phyloP scores from a whole-genome alignment of 495 filamentous ascomycete species.

The Aspergillus conjunctus region DNA sequence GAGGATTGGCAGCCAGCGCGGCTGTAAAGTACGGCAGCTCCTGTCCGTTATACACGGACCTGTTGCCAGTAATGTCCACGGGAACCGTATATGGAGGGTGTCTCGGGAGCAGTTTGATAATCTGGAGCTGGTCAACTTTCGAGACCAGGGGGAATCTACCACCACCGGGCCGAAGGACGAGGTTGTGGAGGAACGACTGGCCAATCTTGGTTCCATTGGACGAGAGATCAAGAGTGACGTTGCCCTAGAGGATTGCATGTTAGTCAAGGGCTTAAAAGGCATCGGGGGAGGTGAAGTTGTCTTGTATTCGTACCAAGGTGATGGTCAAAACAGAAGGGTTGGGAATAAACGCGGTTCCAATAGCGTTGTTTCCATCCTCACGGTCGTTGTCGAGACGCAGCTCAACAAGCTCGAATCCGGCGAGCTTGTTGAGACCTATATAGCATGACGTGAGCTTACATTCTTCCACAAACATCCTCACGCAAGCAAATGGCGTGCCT shows the following conservation, averaged over 20 bases:
- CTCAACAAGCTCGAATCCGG: constrained; percentile 58
- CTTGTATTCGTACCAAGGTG: constrained; percentile 50
- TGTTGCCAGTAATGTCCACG: constrained; percentile 59
- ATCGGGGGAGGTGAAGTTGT: neutral
- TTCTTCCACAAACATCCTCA: neutral
- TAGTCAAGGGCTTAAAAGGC: constrained; percentile 14
- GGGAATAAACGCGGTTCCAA: constrained; percentile 64
- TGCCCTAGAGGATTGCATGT: constrained; percentile 51
- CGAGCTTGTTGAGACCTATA: constrained; percentile 60
- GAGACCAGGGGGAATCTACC: constrained; percentile 60
- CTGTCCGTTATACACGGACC: constrained; percentile 59
- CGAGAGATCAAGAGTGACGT: constrained; percentile 62
- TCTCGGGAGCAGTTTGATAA: constrained; percentile 47
- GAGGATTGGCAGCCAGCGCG: constrained; percentile 44
- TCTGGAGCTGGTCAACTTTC: constrained; percentile 49
- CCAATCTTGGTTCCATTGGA: constrained; percentile 56
- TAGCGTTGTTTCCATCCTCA: constrained; percentile 60
- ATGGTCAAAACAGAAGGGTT: constrained; percentile 70
- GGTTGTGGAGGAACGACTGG: constrained; percentile 55
- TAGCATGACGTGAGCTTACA: constrained; percentile 4
- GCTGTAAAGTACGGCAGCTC: constrained; percentile 63
- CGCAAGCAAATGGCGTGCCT: constrained; percentile 13
- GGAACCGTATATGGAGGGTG: constrained; percentile 61
- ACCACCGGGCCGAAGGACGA: constrained; percentile 61
- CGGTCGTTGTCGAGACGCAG: constrained; percentile 41